Evolutionary conservation across 2,329 filamentous ascomycete genomes (phyloP), one percentile per base, ranked within the genome.

Genomic region (Rasamsonia emersonii): DNA sequence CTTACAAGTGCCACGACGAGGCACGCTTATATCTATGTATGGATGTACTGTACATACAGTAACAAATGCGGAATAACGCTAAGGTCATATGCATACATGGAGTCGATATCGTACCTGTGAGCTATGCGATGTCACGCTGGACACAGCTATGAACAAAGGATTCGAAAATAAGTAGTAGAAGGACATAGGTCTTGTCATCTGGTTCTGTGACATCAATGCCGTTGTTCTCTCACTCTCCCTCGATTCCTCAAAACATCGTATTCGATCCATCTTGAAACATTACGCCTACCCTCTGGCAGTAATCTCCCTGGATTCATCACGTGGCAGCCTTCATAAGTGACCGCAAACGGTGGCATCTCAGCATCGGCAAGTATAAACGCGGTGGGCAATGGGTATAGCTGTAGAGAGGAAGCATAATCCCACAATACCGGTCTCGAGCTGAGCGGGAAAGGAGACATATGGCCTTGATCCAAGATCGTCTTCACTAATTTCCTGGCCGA

Each of bases 241-340:
- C 63, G 57, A 35, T 71, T 67, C 30, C 66, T 71, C 16, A 75
- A 70, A 25, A 84, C 58, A 57, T 83, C 82, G 63, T 89, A 96
- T 62, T 96, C 91, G 1, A 89, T 70, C 89, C 91, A 96, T 40
- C 79, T 71, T 4, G 77, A 82, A 5, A 79, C 74, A 3, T 78
- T 77, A 41, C 76, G 73, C 32, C 78, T 70, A 1, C 79, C 80
- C 0, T 74, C 65, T 0, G 84, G 77, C 15, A 93, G 70, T 30
- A 98, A 59, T 29, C 73, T 70, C 4, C 86, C 86, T 0, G 91
- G 88, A 54, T 98, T 98, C 73, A 98, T 79, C 19, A 95, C 88
- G 62, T 91, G 84, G 51, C 91, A 96, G 0, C 88, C 89, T 58
- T 94, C 89, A 51, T 96, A 96, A 9, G 84, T 93, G 42, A 95